Conservation (phyloP, 169 alveolate species). For the Theileria annulata region DNA sequence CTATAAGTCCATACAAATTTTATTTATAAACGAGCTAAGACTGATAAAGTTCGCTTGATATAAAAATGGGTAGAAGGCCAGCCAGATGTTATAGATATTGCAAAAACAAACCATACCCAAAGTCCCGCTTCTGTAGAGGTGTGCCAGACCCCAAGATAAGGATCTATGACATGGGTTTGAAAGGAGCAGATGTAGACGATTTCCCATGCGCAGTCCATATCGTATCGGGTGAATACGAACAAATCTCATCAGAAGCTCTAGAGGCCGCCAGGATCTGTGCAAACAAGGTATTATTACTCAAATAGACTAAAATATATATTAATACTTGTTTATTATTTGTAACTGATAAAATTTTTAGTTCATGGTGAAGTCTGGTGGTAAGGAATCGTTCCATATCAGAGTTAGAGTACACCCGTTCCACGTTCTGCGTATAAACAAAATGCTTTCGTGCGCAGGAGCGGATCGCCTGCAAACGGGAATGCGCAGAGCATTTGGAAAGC, state of each 20-base stretch:
- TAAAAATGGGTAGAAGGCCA: slow-evolving; percentile 99
- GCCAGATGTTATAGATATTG: slow-evolving; percentile 98
- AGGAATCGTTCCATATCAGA: slow-evolving; percentile 98
- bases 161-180: slow-evolving; percentile 96
- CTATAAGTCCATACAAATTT: neutral
- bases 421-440: slow-evolving; percentile 98
- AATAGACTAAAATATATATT: neutral
- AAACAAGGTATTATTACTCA: slow-evolving; percentile 81
- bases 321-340: neutral
- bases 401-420: slow-evolving; percentile 99
- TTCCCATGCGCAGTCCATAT: slow-evolving; percentile 97
- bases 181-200: slow-evolving; percentile 95
- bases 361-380: slow-evolving; percentile 95
- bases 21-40: neutral
- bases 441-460: slow-evolving; percentile 99
- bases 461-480: slow-evolving; percentile 99
- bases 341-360: slow-evolving; percentile 65
- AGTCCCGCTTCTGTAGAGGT: slow-evolving; percentile 98
- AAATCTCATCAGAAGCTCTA: slow-evolving; percentile 97
- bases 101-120: slow-evolving; percentile 99
- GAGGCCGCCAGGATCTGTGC: slow-evolving; percentile 99
- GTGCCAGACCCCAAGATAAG: slow-evolving; percentile 99
- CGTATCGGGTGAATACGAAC: slow-evolving; percentile 98
- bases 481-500: slow-evolving; percentile 99
- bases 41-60: neutral